Percentiles rank a stretch among this genome's conserved stretches.
Conservation (phyloP, 169 alveolate genomes). For the Plasmodium gallinaceum region DNA sequence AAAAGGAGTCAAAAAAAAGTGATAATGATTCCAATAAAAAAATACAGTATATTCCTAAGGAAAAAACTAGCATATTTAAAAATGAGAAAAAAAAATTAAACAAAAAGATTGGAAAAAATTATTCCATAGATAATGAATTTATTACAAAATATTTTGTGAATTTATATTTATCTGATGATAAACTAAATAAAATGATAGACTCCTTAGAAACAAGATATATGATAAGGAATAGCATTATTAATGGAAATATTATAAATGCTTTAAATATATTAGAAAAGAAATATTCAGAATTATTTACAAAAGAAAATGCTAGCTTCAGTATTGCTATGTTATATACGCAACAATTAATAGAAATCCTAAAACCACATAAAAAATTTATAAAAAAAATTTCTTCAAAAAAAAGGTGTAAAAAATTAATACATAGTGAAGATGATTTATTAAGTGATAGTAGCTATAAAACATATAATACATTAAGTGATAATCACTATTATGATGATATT, state of each 20-base stretch:
- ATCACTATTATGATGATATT: constrained; percentile 62
- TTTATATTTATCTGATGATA: constrained; percentile 66
- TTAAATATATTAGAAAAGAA: constrained; percentile 64
- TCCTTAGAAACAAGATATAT: constrained; percentile 55
- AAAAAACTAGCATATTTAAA: constrained; percentile 34
- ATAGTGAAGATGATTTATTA: constrained; percentile 14
- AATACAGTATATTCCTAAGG: constrained; percentile 30
- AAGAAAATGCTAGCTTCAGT: constrained; percentile 31
- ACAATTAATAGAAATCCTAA: constrained; percentile 70
- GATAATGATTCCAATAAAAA: constrained; percentile 59
- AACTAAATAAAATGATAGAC: constrained; percentile 48
- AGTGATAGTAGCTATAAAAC: constrained; percentile 54
- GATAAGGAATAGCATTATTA: constrained; percentile 38
- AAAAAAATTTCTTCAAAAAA: constrained; percentile 35
- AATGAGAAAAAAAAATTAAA: constrained; percentile 55
- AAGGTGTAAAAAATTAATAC: constrained; percentile 20
- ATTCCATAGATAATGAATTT: constrained; percentile 50
- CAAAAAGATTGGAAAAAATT: constrained; percentile 36
- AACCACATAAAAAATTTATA: constrained; percentile 52
- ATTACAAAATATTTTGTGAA: constrained; percentile 49
- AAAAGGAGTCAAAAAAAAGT: constrained; percentile 54
- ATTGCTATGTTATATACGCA: constrained; percentile 75
- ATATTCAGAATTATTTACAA: constrained; percentile 54
- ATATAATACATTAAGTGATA: constrained; percentile 62
- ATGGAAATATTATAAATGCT: constrained; percentile 65